Percentiles rank a stretch among this genome's conserved stretches.
These are phyloP conservation scores for Rhodofomes roseus DNA, from an alignment of 1,284 basidiomycete genomes.

Conservation along the genomic window DNA sequence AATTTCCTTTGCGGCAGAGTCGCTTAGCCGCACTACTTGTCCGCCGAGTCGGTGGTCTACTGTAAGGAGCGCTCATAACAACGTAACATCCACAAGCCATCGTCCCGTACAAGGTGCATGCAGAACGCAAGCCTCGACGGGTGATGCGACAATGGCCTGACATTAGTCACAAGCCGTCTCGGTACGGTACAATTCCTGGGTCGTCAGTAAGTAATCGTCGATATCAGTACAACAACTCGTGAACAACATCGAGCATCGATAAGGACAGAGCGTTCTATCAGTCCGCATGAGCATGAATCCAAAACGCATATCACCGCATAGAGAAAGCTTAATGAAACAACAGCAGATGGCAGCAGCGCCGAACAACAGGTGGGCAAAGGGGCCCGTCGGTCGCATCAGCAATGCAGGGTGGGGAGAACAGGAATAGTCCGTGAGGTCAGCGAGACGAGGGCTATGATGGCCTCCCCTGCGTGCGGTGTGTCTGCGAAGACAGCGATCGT, in stretches of 20 bases:
- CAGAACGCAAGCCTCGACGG: neutral
- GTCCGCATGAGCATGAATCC: neutral
- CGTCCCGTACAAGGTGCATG: neutral
- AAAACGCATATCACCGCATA: neutral
- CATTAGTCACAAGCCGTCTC: neutral
- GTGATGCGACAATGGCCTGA: neutral
- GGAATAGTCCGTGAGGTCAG: neutral
- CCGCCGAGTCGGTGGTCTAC: no score
- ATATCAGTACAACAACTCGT: neutral
- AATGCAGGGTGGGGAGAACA: neutral
- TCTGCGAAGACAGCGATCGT: slow-evolving; percentile 6
- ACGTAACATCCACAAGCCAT: neutral
- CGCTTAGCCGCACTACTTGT: no score
- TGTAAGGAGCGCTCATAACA: no score
- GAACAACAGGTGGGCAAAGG: neutral
- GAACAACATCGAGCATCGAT: neutral
- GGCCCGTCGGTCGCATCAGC: no score
- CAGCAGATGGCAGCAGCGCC: neutral
- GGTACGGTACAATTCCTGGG: neutral
- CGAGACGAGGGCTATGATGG: neutral
- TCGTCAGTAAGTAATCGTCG: neutral
- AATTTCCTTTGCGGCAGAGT: no score
- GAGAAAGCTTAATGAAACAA: neutral
- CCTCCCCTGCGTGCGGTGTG: slow-evolving; percentile 1
- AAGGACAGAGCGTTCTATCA: neutral